Evolutionary conservation across 1,284 basidiomycete genomes (phyloP), one percentile per base, ranked within the genome.

Genomic region (Leccinum insigne): DNA sequence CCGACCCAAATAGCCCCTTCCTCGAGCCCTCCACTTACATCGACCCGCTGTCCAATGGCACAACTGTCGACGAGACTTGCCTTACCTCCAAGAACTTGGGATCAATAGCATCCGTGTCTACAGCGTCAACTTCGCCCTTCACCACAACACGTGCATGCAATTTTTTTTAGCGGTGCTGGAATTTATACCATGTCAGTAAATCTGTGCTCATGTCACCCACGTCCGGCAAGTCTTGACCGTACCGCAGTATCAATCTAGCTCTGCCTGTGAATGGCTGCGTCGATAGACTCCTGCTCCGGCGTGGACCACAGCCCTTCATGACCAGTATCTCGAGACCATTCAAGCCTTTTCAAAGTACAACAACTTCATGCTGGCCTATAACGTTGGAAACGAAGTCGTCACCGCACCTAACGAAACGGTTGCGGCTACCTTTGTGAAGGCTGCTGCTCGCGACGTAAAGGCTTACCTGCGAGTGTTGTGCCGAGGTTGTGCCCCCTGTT

Each of bases 311-410:
- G 92, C 89, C 75, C 80, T 97, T n/a, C 81, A 94, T 44, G 83
- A 95, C 76, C 82, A 89, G 66, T 97, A 96, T 78, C 85, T 91
- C 66, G 76, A 76, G 38, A 96, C 94, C 40, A 92, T 96, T 71
- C 83, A 94, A 69, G 82, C 80, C 0, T 96, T 97, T 81, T 82
- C 82, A 73, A 86, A 90, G 74, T 96, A 96, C 72, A 85, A 92
- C 81, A 96, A 96, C 32, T 35, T 35, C 71, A 84, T 95, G 38
- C 80, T 95, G 62, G 93, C 88, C 60, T 88, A 87, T 80, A 96
- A 96, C 75, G 83, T 98, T 65, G 95, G 94, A 18, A 98, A 98
- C 76, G 95, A 97, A 78, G 92, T 96, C 18, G 86, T 96, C 68
- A 86, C 83, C 38, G 75, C 74, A 18, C 65, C 81, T 32, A 82